Evolutionary conservation across 2,329 filamentous ascomycete species (phyloP).

Genomic region (Calonectria pauciramosa): DNA sequence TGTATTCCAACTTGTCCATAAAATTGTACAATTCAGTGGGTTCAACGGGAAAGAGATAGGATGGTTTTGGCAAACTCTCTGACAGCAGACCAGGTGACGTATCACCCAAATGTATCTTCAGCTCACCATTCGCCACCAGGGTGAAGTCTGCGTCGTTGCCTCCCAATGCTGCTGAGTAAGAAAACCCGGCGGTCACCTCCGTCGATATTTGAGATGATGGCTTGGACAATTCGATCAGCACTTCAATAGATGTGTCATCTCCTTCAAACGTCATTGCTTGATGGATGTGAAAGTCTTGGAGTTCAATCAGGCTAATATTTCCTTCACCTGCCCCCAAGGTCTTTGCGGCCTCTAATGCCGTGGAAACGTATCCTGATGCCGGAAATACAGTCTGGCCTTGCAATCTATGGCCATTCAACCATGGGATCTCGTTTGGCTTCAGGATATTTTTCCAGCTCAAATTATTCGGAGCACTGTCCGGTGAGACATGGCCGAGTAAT

Average conservation of each 20-base stretch:
- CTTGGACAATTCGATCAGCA: neutral
- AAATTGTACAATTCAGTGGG: neutral
- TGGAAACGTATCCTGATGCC: conserved; percentile 52
- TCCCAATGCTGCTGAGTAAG: neutral
- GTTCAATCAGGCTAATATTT: neutral
- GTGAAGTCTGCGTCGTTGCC: neutral
- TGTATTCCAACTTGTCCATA: neutral
- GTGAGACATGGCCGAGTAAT: neutral
- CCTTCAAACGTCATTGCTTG: conserved; percentile 33
- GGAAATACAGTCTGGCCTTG: conserved; percentile 56
- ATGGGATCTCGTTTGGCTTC: conserved; percentile 45
- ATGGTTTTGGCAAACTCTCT: neutral
- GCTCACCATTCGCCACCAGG: neutral
- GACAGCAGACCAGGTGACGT: neutral
- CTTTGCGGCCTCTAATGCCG: conserved; percentile 49
- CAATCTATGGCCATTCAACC: conserved; percentile 55
- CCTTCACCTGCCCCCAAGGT: conserved; percentile 12
- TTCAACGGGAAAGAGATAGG: neutral
- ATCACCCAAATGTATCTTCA: neutral
- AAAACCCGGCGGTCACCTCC: neutral
- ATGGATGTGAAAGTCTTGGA: neutral
- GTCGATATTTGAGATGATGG: neutral
- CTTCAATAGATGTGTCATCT: neutral
- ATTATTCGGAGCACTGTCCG: conserved; percentile 3
- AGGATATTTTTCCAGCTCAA: conserved; percentile 44